Evolutionary conservation across 2,329 filamentous ascomycete species (phyloP), one percentile per base, ranked within the genome.

Genomic region (Claviceps lovelessii): DNA sequence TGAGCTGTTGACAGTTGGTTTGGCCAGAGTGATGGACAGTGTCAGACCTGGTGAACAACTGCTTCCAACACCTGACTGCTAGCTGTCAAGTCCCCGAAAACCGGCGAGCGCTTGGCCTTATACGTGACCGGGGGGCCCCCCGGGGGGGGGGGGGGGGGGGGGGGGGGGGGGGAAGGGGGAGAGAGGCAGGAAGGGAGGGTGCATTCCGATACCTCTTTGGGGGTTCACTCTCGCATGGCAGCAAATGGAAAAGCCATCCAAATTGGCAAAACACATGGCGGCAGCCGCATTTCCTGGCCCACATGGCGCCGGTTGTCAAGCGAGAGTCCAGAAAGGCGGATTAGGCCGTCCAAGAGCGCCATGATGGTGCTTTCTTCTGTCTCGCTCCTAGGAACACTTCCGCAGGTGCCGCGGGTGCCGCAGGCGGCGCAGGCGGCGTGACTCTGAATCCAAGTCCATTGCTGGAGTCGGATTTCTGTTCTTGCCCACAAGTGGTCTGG

Each of bases 251-350:
- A 48, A 47, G 45, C 13, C 15, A 53, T 28, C 10, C 23, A 42
- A 33, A 13, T 15, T 49, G 23, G 28, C 33, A 33, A 33, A 35
- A 48, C 37, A 31, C 33, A 49, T 23, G 37, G 23, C 17, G 35
- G n/a, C 28, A 49, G 45, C 52, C 48, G 46, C 52, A 54, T 42
- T 23, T 44, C 17, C 2, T 23, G 54, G 49, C 50, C 54, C 54
- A 55, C 54, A 55, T 55, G 10, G 54, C 46, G 50, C 50, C 28
- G 44, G 23, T 19, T 19, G 45, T 19, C 45, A 55, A 55, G 54
- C 54, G 54, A 55, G 54, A 55, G 54, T 52, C 23, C 49, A 45
- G 37, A 37, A 42, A 29, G 47, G 39, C 28, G 39, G 53, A 19
- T 41, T 29, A 51, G 49, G 39, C 39, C 49, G 23, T 41, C n/a